Percentiles rank a stretch among this genome's conserved stretches.
phyloP scores from a whole-genome alignment of 495 filamentous ascomycete species.

The Trichoderma orchidacearum region DNA sequence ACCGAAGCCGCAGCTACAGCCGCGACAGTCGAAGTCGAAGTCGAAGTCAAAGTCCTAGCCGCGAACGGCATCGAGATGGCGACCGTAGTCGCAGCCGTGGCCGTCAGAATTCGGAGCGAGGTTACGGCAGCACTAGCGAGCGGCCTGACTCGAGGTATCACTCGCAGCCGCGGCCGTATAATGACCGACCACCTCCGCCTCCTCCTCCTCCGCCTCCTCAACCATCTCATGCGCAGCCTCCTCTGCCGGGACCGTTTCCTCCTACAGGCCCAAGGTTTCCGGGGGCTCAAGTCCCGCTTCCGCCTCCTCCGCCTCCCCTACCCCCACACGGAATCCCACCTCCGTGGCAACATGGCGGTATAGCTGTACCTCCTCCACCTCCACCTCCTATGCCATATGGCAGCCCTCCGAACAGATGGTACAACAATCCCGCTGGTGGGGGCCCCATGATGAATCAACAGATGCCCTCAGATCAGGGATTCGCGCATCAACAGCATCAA shows the following conservation, averaged over 20 bases:
- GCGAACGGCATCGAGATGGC: conserved; percentile 24
- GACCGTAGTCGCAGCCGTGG: conserved; percentile 25
- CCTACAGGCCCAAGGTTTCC: not conserved
- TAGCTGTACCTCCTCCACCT: not conserved
- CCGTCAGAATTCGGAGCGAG: conserved; percentile 14
- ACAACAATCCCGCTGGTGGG: no score
- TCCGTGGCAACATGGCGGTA: not conserved
- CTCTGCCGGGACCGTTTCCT: not conserved
- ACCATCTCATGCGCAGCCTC: not conserved
- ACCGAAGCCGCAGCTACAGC: conserved; percentile 32
- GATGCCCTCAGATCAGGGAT: no score
- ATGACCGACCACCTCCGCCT: not conserved
- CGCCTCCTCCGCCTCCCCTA: not conserved
- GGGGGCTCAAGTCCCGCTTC: not conserved
- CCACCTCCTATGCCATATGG: not conserved
- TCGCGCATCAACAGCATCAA: not conserved
- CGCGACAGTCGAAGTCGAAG: conserved; percentile 25
- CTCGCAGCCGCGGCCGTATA: conserved; percentile 15
- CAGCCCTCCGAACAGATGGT: no score
- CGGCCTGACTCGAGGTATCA: conserved; percentile 21
- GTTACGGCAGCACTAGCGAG: conserved; percentile 7
- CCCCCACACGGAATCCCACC: not conserved
- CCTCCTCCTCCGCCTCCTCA: conserved; percentile 1
- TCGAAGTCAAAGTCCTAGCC: conserved; percentile 13
- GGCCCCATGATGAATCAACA: no score